phyloP scores from a whole-genome alignment of 495 filamentous ascomycete species.

The Xylaria castorea region DNA sequence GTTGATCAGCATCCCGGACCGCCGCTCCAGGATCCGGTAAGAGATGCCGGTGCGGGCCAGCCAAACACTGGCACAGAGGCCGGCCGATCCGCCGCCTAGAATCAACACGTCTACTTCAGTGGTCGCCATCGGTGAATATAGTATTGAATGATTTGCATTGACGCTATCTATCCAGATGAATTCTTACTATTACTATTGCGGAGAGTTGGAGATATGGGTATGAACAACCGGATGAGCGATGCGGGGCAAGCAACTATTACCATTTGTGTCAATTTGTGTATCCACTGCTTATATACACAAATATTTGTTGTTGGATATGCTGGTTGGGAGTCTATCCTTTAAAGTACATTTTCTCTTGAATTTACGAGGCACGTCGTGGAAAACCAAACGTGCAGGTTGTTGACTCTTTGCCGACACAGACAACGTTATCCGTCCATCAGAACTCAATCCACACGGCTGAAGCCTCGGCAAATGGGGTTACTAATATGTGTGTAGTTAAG shows the following conservation, averaged over 20 bases:
- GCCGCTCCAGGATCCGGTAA: slow-evolving; percentile 69
- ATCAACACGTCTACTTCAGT: slow-evolving; percentile 63
- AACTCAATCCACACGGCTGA: not conserved
- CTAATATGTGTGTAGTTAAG: not conserved
- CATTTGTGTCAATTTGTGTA: not conserved
- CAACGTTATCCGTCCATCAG: not conserved
- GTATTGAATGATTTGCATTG: not conserved
- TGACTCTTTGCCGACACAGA: not conserved
- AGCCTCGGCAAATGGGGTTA: not conserved
- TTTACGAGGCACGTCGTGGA: not conserved
- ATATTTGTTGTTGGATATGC: not conserved
- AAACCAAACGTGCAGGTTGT: not conserved
- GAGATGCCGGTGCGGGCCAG: slow-evolving; percentile 65
- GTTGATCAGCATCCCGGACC: slow-evolving; percentile 63
- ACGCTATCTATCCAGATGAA: not conserved
- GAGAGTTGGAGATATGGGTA: not conserved
- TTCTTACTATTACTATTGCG: not conserved
- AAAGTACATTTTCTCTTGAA: not conserved
- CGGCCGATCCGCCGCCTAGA: slow-evolving; percentile 71
- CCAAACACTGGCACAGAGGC: slow-evolving; percentile 71
- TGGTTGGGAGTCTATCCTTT: not conserved
- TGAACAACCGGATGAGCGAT: not conserved
- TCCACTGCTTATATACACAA: not conserved
- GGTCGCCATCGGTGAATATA: not conserved
- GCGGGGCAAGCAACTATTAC: slow-evolving; percentile 5